Percentiles rank a stretch among this genome's conserved stretches.
Evolutionary conservation across 1,139 yeast genomes (phyloP).

Genomic region (Debaryomyces sp.): DNA sequence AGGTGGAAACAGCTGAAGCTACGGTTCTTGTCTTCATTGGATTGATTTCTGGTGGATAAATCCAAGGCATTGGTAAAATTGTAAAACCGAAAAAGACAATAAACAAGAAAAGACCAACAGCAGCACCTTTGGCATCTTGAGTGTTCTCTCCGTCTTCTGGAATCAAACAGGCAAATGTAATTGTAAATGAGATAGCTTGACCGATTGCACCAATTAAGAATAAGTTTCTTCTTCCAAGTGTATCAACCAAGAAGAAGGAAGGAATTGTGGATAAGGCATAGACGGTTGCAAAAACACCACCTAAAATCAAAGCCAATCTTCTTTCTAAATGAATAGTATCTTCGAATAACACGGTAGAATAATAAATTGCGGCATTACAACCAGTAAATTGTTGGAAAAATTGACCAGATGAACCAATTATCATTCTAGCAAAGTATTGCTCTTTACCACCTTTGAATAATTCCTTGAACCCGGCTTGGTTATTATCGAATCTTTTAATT

Average conservation of each 20-base stretch:
- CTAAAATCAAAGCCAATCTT: slow-evolving; percentile 55
- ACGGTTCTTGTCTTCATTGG: slow-evolving; percentile 58
- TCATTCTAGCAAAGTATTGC: slow-evolving; percentile 54
- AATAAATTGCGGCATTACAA: slow-evolving; percentile 66
- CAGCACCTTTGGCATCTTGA: slow-evolving; percentile 45
- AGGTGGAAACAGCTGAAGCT: slow-evolving; percentile 52
- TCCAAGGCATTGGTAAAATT: slow-evolving; percentile 56
- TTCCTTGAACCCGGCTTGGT: slow-evolving; percentile 46
- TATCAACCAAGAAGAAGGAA: slow-evolving; percentile 61
- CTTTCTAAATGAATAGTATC: slow-evolving; percentile 51
- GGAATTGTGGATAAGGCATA: slow-evolving; percentile 63
- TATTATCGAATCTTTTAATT: slow-evolving; percentile 38
- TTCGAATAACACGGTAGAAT: slow-evolving; percentile 61
- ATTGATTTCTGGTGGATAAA: slow-evolving; percentile 61
- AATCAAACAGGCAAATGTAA: slow-evolving; percentile 43
- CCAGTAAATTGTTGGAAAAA: slow-evolving; percentile 58
- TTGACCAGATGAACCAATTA: slow-evolving; percentile 56
- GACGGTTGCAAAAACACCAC: slow-evolving; percentile 62
- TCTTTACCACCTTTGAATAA: slow-evolving; percentile 58
- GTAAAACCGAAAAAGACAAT: slow-evolving; percentile 55
- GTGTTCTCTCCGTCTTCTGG: slow-evolving; percentile 20
- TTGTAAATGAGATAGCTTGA: slow-evolving; percentile 40
- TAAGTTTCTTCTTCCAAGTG: slow-evolving; percentile 63
- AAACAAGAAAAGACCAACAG: slow-evolving; percentile 53
- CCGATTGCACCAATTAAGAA: slow-evolving; percentile 50